phyloP scores from a whole-genome alignment of 2,329 filamentous ascomycete species.

The Colletotrichum caudatum region DNA sequence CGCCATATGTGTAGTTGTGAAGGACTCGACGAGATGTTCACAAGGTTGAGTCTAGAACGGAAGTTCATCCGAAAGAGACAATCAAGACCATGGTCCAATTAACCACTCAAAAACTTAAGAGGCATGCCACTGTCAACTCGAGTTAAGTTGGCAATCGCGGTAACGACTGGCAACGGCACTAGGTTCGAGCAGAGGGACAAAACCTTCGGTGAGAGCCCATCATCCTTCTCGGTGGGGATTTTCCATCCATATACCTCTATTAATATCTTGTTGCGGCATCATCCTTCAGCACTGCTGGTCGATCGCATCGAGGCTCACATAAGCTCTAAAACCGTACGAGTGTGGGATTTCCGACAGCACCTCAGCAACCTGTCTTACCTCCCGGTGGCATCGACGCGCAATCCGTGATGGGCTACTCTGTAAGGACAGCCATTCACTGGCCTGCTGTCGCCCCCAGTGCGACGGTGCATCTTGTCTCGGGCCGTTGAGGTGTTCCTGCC shows the following conservation, averaged over 20 bases:
- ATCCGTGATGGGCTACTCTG: neutral
- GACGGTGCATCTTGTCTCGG: neutral
- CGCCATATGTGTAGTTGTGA: neutral
- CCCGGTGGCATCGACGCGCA: slow-evolving; percentile 1
- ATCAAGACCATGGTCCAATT: slow-evolving; percentile 5
- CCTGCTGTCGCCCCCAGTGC: neutral
- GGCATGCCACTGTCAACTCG: neutral
- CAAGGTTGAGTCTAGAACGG: neutral
- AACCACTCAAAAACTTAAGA: neutral
- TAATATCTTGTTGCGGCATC: slow-evolving; percentile 23
- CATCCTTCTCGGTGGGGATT: slow-evolving; percentile 2
- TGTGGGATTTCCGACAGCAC: slow-evolving; percentile 20
- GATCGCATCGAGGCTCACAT: slow-evolving; percentile 32
- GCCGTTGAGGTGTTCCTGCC: slow-evolving; percentile 17
- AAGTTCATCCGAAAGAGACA: slow-evolving; percentile 8
- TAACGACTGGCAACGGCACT: neutral
- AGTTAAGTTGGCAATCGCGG: neutral
- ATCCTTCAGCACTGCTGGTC: slow-evolving; percentile 12
- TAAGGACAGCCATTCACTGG: neutral
- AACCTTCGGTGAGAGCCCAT: neutral
- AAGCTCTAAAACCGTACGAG: slow-evolving; percentile 17
- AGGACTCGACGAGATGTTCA: neutral
- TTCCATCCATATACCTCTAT: slow-evolving; percentile 21
- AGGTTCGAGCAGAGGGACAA: neutral
- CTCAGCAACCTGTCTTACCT: slow-evolving; percentile 7